These are phyloP conservation scores for Apiospora kogelbergensis DNA, from an alignment of 2,329 filamentous ascomycete species.

Conservation along the genomic window DNA sequence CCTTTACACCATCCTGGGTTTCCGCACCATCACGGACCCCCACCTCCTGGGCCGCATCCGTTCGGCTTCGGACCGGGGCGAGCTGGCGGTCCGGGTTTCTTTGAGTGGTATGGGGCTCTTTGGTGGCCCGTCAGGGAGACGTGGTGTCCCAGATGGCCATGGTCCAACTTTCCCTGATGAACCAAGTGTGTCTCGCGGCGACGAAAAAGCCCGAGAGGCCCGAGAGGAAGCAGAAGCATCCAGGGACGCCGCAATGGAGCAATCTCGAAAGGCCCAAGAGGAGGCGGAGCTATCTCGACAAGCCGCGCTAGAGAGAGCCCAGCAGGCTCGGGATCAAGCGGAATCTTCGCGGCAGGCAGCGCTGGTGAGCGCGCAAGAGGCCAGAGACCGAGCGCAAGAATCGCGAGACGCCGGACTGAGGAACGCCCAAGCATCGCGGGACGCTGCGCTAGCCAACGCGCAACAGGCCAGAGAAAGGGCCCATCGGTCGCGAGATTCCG, in stretches of 20 bases:
- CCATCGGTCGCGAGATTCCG: neutral
- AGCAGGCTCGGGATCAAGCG: neutral
- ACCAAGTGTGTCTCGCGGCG: neutral
- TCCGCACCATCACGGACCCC: neutral
- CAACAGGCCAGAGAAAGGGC: neutral
- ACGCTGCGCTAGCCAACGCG: neutral
- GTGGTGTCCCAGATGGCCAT: neutral
- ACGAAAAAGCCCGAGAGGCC: neutral
- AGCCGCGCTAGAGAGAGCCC: neutral
- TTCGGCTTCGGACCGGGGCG: constrained; percentile 11
- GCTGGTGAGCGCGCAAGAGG: neutral
- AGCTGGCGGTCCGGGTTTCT: constrained; percentile 11
- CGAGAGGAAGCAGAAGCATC: neutral
- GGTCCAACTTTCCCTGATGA: neutral
- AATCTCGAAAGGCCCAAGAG: neutral
- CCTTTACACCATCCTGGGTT: neutral
- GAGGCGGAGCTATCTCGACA: neutral
- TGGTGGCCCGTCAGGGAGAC: neutral
- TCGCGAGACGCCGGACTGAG: neutral
- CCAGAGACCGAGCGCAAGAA: neutral
- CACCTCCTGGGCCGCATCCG: neutral
- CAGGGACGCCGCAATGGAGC: neutral
- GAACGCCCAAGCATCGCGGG: neutral
- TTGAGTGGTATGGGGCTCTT: constrained; percentile 5
- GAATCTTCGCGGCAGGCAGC: neutral